Evolutionary conservation across 2,329 filamentous ascomycete species (phyloP).

Genomic region (Penicillium glabrum): DNA sequence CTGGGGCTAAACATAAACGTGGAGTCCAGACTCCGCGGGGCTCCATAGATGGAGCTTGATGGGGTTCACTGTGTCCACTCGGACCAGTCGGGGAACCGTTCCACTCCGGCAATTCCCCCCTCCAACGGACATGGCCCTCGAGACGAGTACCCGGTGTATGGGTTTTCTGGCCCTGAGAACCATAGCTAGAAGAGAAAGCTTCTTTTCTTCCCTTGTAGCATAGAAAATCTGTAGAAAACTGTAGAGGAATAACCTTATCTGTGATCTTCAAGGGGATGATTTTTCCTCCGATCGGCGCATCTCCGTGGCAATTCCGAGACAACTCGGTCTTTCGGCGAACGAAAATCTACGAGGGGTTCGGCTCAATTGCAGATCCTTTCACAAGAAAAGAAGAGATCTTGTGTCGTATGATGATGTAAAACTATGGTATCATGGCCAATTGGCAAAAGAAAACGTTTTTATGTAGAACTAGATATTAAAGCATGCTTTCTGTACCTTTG

Average conservation of each 20-base stretch:
- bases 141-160: background rate
- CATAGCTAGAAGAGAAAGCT: no score
- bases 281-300: background rate
- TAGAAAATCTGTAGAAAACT: no score
- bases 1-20: background rate
- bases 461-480: no score
- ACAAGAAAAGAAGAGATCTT: background rate
- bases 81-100: constrained; percentile 1
- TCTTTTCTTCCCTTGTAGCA: background rate
- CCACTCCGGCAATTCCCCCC: background rate
- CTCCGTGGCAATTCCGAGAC: background rate
- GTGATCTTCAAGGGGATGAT: background rate
- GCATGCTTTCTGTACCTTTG: no score
- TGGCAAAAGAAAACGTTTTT: background rate
- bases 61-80: background rate
- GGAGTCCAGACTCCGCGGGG: constrained; percentile 4
- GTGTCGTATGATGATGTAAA: background rate
- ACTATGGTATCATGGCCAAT: background rate
- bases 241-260: background rate
- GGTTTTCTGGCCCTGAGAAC: background rate
- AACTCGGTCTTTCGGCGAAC: background rate
- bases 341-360: background rate
- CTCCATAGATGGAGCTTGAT: constrained; percentile 3
- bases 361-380: background rate
- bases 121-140: background rate